phyloP scores from a whole-genome alignment of 495 filamentous ascomycete genomes.

The Xylaria grammica region DNA sequence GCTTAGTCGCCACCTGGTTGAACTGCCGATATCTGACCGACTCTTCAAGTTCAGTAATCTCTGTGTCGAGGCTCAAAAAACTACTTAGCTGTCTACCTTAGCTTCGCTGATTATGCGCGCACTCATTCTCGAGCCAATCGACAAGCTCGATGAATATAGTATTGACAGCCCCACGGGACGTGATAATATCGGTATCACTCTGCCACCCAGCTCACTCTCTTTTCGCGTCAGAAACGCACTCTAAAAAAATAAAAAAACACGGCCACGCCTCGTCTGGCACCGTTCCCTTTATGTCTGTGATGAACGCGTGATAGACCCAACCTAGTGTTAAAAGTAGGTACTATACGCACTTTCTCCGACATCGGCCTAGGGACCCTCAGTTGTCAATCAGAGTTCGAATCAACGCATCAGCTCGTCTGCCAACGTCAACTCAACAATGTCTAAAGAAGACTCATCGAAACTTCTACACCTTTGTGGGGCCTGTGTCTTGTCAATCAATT shows the following conservation, averaged over 20 bases:
- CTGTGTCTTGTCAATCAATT: background rate
- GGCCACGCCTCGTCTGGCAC: no score
- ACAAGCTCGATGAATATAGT: background rate
- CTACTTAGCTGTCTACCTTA: background rate
- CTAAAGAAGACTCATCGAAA: slow-evolving; percentile 12
- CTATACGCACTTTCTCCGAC: background rate
- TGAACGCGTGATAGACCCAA: background rate
- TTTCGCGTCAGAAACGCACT: background rate
- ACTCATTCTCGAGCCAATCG: background rate
- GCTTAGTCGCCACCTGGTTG: background rate
- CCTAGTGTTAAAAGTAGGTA: background rate
- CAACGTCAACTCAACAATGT: slow-evolving; percentile 8
- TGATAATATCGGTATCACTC: background rate
- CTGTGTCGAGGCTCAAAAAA: background rate
- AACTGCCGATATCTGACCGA: slow-evolving; percentile 11
- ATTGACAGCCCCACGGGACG: background rate
- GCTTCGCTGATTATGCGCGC: background rate
- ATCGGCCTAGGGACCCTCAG: background rate
- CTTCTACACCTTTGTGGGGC: background rate
- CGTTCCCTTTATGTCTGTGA: no score
- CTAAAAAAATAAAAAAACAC: no score
- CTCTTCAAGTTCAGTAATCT: background rate
- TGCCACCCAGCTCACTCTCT: background rate
- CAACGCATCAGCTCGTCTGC: background rate
- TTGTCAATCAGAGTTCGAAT: background rate